Conservation (phyloP, 2,329 filamentous ascomycete species). For the Cladosporium halotolerans region DNA sequence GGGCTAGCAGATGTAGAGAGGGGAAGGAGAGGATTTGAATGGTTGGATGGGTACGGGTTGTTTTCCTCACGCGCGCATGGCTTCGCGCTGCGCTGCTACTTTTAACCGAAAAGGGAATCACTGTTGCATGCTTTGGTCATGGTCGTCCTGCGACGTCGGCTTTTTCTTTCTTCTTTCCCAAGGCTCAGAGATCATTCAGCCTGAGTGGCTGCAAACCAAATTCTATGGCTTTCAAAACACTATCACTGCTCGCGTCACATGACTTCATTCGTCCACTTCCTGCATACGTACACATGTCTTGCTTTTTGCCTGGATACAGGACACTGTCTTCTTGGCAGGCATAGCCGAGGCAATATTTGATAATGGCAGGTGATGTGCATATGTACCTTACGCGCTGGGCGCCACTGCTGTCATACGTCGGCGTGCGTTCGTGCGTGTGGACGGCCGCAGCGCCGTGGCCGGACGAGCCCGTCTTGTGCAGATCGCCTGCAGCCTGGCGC, state of each 20-base stretch:
- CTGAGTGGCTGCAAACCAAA: background rate
- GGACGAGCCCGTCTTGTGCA: too few relatives aligned
- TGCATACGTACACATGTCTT: too few relatives aligned
- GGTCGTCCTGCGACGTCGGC: constrained; percentile 5
- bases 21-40: constrained; percentile 6
- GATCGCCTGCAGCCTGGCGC: too few relatives aligned
- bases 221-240: too few relatives aligned
- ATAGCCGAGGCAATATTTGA: background rate
- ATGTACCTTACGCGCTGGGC: background rate
- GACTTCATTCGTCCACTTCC: too few relatives aligned
- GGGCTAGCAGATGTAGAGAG: constrained; percentile 3
- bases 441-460: too few relatives aligned
- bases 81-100: background rate
- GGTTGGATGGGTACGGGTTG: constrained; percentile 2
- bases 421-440: background rate
- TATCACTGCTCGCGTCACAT: too few relatives aligned
- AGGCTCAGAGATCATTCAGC: background rate
- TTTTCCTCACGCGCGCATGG: background rate
- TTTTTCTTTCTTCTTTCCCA: constrained; percentile 5
- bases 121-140: constrained; percentile 5
- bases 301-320: too few relatives aligned
- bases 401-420: background rate
- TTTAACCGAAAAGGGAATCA: background rate
- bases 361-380: background rate
- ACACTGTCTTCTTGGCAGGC: background rate